phyloP scores from a whole-genome alignment of 1,284 basidiomycete species.

The Mycena citricolor region DNA sequence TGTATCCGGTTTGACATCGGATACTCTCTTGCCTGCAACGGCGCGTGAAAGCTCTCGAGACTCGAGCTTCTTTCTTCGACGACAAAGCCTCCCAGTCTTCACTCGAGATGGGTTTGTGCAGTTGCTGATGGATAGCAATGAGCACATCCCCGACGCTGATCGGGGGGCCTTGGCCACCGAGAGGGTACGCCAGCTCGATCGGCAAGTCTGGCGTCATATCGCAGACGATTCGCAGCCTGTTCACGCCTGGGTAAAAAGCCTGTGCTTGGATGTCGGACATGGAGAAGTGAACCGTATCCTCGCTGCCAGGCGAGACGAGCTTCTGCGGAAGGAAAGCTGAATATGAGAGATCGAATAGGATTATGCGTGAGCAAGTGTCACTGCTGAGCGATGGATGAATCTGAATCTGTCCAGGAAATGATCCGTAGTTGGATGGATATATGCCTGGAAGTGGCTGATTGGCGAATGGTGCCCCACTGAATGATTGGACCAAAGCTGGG shows the following conservation, averaged over 20 bases:
- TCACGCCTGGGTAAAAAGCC: slow-evolving; percentile 58
- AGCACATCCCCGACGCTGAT: slow-evolving; percentile 63
- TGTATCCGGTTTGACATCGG: slow-evolving; percentile 17
- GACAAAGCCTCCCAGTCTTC: slow-evolving; percentile 53
- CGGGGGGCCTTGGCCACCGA: slow-evolving; percentile 35
- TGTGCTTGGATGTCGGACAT: slow-evolving; percentile 47
- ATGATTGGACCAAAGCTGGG: too few species aligned
- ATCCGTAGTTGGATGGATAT: slow-evolving; percentile 22
- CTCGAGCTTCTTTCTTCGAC: slow-evolving; percentile 38
- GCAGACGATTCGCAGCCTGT: slow-evolving; percentile 56
- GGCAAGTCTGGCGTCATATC: slow-evolving; percentile 62
- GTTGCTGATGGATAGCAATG: slow-evolving; percentile 45
- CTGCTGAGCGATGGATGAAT: slow-evolving; percentile 61
- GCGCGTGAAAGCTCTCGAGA: slow-evolving; percentile 55
- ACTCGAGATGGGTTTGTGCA: slow-evolving; percentile 56
- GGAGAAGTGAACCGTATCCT: slow-evolving; percentile 36
- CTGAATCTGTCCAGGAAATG: slow-evolving; percentile 35
- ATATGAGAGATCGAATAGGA: slow-evolving; percentile 56
- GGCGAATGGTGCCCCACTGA: too few species aligned
- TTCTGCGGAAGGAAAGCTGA: slow-evolving; percentile 46
- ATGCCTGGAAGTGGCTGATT: too few species aligned
- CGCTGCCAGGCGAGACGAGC: slow-evolving; percentile 35
- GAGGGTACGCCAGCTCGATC: slow-evolving; percentile 48
- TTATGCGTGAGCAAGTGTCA: slow-evolving; percentile 42
- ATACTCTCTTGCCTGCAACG: slow-evolving; percentile 45